Evolutionary conservation across 805 yeast genomes (phyloP), one percentile per base, ranked within the genome.

Genomic region (Yamadazyma philogaea): DNA sequence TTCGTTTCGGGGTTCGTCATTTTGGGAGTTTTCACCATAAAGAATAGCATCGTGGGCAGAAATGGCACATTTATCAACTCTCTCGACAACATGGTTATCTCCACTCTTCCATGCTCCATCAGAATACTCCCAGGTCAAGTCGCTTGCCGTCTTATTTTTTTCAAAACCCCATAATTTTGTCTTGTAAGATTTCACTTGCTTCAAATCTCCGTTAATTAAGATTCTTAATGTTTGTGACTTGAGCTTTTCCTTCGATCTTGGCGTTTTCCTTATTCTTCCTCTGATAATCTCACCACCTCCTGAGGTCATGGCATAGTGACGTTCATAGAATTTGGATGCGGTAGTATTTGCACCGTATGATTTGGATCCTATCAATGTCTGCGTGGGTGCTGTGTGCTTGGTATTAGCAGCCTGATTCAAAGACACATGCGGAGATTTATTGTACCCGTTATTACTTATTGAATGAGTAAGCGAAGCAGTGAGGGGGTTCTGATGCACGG

Each of bases 131-230:
- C 71, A 76, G 0, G 83, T 85, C 50, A 89, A 68, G 51, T 84
- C 93, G 26, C 74, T 72, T 2, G 73, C 59, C 2, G 73, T 68
- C 53, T 77, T 82, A 48, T 78, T 74, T 64, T 85, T 86, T 50
- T 85, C 89, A 47, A 79, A 74, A 3, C 98, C 98, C 99, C 99
- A 91, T 31, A 93, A 72, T 58, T 89, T 89, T 24, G 82, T 79
- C 64, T 89, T 88, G 52, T 74, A 75, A 50, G 82, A 69, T 52
- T 77, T 78, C 43, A 84, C 63, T 4, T 70, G 68, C 60, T 77
- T 81, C 40, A 78, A 63, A 35, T 63, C 75, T 6, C 82, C 87
- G 53, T 75, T 79, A 45, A 77, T 72, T 46, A 68, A 70, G 2
- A 84, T 73, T 51, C 97, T 73, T 48, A 87, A 70, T 0, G 95